phyloP scores from a whole-genome alignment of 306 rosid species.

The Pyrus bretschneideri region DNA sequence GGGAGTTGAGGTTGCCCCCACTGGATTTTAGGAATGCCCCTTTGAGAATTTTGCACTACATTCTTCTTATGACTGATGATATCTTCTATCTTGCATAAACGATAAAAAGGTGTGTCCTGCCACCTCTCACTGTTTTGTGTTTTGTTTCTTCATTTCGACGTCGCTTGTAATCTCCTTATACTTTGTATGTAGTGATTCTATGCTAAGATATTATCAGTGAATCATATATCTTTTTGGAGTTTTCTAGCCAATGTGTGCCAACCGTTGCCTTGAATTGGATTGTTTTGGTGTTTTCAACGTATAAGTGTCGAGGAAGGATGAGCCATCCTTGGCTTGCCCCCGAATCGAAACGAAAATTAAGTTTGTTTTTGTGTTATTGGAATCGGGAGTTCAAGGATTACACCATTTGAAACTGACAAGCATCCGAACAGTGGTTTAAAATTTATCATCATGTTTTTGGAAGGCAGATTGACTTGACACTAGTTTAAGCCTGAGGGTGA shows the following conservation, averaged over 20 bases:
- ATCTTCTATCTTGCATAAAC: conserved; percentile 30
- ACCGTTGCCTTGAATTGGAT: not conserved
- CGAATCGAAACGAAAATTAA: not conserved
- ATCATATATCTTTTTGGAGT: not conserved
- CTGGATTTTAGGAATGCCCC: conserved; percentile 68
- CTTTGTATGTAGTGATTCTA: not conserved
- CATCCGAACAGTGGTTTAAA: not conserved
- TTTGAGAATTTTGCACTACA: conserved; percentile 65
- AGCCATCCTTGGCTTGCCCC: not conserved
- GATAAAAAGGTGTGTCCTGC: conserved; percentile 4
- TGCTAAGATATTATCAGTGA: not conserved
- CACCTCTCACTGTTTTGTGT: not conserved
- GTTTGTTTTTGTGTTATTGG: not conserved
- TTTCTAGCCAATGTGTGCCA: not conserved
- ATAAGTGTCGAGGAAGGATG: not conserved
- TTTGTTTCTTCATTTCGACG: not conserved
- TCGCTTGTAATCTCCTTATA: not conserved
- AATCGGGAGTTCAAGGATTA: not conserved
- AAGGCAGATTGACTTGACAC: not conserved
- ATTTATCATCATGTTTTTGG: not conserved
- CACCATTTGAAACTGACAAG: not conserved
- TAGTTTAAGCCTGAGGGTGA: not conserved
- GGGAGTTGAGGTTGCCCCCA: conserved; percentile 55
- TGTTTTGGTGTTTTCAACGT: not conserved
- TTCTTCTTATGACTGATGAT: conserved; percentile 64